These are phyloP conservation scores for Lichtheimia ornata DNA, from an alignment of 371 early-diverging fungal species.

Conservation along the genomic window DNA sequence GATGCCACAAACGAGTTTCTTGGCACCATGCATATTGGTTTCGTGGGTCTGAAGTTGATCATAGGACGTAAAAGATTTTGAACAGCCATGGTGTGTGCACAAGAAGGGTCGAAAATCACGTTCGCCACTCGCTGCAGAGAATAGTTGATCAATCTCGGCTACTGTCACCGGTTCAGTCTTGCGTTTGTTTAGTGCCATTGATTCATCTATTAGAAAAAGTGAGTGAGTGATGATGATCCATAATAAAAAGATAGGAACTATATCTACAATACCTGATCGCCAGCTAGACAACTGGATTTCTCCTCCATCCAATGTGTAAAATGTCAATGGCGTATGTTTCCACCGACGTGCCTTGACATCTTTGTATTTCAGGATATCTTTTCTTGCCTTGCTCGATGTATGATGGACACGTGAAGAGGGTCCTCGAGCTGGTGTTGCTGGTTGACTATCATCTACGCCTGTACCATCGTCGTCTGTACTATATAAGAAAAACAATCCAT, in stretches of 20 bases:
- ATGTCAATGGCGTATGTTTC: slow-evolving; percentile 27
- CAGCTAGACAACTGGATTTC: slow-evolving; percentile 27
- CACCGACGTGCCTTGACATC: slow-evolving; percentile 38
- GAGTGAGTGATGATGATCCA: not conserved
- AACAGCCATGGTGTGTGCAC: slow-evolving; percentile 50
- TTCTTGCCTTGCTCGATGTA: slow-evolving; percentile 9
- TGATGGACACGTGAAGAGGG: not conserved
- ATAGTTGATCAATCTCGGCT: slow-evolving; percentile 47
- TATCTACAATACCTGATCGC: slow-evolving; percentile 34
- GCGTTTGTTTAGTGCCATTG: slow-evolving; percentile 37
- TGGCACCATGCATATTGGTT: slow-evolving; percentile 53
- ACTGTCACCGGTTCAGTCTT: slow-evolving; percentile 44
- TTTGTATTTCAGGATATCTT: slow-evolving; percentile 38
- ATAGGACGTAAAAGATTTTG: slow-evolving; percentile 46
- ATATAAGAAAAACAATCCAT: not conserved
- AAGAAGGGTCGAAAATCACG: slow-evolving; percentile 49
- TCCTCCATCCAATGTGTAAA: slow-evolving; percentile 38
- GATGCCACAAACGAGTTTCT: slow-evolving; percentile 49
- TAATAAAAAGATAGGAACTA: too few species aligned
- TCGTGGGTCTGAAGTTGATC: slow-evolving; percentile 53
- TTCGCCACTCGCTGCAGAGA: slow-evolving; percentile 45
- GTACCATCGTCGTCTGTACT: not conserved
- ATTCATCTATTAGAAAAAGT: slow-evolving; percentile 21
- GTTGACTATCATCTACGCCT: not conserved
- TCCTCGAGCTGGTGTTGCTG: not conserved